A percentile compares a stretch with the other conserved stretches of the same genome.
Conservation (phyloP, 192 early-diverging fungal species). For the Allomyces arbusculus region DNA sequence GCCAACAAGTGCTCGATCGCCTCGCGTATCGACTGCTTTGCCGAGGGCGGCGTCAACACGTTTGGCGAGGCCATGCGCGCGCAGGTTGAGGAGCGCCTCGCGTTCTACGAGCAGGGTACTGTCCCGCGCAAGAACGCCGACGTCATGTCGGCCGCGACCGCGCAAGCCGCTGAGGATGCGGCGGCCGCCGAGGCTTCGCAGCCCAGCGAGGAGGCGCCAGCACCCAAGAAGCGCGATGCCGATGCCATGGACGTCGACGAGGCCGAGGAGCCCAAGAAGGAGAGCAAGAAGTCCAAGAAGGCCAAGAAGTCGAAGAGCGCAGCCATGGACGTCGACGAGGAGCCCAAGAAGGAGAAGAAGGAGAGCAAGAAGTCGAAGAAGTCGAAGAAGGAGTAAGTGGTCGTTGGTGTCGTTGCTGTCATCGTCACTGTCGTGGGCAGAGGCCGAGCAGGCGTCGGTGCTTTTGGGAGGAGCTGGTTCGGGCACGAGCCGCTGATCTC, state of each 20-base stretch:
- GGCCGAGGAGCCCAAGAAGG: constrained; percentile 22
- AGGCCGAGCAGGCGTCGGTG: too few relatives aligned
- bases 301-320: constrained; percentile 37
- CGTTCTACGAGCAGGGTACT: constrained; percentile 81
- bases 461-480: too few relatives aligned
- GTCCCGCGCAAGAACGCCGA: constrained; percentile 77
- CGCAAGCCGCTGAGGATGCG: constrained; percentile 38
- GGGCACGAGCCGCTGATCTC: too few relatives aligned
- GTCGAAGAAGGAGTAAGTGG: constrained; percentile 15
- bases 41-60: constrained; percentile 45
- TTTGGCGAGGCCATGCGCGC: constrained; percentile 81
- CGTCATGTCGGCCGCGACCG: constrained; percentile 71
- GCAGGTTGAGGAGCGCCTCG: constrained; percentile 90
- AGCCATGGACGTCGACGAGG: constrained; percentile 11
- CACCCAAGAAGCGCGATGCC: constrained; percentile 23
- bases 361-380: constrained; percentile 33
- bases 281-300: constrained; percentile 32
- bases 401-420: too few relatives aligned
- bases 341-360: constrained; percentile 30
- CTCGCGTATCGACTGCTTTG: constrained; percentile 90
- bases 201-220: constrained; percentile 7
- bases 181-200: constrained; percentile 28
- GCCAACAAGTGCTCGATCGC: constrained; percentile 98
- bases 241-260: constrained; percentile 9
- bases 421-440: too few relatives aligned